Conservation (phyloP, 176 grass and related monocot species). For the Eragrostis curvula region DNA sequence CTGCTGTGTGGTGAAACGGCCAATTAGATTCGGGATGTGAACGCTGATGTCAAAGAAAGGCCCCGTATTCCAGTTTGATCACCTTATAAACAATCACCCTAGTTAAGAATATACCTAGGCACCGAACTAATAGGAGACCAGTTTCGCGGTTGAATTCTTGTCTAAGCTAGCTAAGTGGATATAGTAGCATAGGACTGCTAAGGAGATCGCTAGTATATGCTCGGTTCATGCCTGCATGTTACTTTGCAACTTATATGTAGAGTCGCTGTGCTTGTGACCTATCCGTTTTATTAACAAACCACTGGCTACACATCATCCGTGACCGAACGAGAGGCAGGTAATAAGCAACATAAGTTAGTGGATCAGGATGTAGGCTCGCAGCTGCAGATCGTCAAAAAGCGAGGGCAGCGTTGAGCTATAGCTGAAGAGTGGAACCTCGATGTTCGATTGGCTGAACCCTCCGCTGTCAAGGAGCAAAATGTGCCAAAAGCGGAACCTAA, state of each 20-base stretch:
- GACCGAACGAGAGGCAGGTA: neutral
- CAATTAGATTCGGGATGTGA: conserved; percentile 4
- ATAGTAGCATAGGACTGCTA: neutral
- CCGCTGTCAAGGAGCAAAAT: neutral
- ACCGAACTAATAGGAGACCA: neutral
- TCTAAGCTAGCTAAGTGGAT: neutral
- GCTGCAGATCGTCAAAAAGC: neutral
- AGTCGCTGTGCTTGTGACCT: neutral
- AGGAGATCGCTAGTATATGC: neutral
- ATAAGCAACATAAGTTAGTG: neutral
- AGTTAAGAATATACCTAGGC: neutral
- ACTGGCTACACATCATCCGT: conserved; percentile 16
- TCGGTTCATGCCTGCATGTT: neutral
- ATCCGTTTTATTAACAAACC: neutral
- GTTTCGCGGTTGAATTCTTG: neutral
- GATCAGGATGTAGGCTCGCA: neutral
- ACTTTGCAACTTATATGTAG: neutral
- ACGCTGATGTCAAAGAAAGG: conserved; percentile 14
- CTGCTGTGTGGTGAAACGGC: conserved; percentile 5
- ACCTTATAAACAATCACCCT: neutral
- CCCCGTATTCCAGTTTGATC: neutral
- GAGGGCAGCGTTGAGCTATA: neutral
- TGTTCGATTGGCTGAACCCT: neutral
- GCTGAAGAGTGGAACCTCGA: conserved; percentile 27
- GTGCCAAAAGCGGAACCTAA: conserved; percentile 49